Evolutionary conservation across 2,329 filamentous ascomycete genomes (phyloP).

Genomic region (Colletotrichum cuscutae): DNA sequence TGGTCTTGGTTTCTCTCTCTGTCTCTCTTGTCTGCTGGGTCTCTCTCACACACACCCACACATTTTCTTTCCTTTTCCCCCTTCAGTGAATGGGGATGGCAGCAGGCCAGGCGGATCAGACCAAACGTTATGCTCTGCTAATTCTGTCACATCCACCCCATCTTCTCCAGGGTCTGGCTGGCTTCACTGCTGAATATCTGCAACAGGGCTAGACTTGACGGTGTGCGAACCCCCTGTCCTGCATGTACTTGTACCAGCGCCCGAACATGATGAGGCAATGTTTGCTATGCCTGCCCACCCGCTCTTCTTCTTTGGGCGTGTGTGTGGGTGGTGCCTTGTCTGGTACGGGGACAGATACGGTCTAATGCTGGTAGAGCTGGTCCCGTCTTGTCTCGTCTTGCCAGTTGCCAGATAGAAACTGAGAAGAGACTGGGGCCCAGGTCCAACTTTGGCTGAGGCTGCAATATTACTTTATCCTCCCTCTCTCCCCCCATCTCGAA

Average conservation of each 20-base stretch:
- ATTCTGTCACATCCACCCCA: slow-evolving; percentile 47
- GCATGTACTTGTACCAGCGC: slow-evolving; percentile 42
- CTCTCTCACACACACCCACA: slow-evolving; percentile 16
- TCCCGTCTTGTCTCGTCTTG: slow-evolving; percentile 31
- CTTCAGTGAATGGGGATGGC: slow-evolving; percentile 38
- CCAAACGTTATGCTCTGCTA: slow-evolving; percentile 47
- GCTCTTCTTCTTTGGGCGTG: slow-evolving; percentile 16
- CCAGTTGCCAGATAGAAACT: slow-evolving; percentile 18
- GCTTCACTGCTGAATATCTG: slow-evolving; percentile 41
- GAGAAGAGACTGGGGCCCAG: background rate
- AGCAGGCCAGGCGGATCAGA: slow-evolving; percentile 43
- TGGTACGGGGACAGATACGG: slow-evolving; percentile 14
- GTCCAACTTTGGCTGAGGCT: slow-evolving; percentile 37
- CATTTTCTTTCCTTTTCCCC: background rate
- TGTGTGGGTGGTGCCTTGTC: slow-evolving; percentile 12
- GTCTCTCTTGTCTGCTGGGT: slow-evolving; percentile 11
- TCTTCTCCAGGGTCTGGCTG: slow-evolving; percentile 40
- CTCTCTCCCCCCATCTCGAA: slow-evolving; percentile 31
- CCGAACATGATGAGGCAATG: slow-evolving; percentile 38
- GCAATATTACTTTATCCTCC: slow-evolving; percentile 41
- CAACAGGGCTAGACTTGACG: slow-evolving; percentile 53
- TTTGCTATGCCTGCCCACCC: slow-evolving; percentile 31
- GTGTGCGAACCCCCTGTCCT: slow-evolving; percentile 48
- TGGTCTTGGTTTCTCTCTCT: slow-evolving; percentile 33
- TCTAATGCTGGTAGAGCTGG: background rate